These are phyloP conservation scores for Selenicereus undatus DNA, from an alignment of 148 eudicot genomes.

Conservation along the genomic window DNA sequence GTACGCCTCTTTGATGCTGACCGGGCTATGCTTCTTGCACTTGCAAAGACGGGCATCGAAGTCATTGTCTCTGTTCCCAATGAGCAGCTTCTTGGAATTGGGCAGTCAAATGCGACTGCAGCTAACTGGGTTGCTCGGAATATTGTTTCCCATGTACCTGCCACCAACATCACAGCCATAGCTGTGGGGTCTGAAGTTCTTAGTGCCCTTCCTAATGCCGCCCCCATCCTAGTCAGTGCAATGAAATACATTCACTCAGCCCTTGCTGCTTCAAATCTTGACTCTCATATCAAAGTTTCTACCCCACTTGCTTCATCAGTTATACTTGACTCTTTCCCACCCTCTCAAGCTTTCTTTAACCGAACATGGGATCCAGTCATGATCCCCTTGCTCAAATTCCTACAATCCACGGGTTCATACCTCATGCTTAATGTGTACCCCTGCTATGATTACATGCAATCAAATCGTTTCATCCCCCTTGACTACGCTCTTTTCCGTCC, in stretches of 20 bases:
- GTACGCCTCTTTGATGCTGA: conserved; percentile 77
- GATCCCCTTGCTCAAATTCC: conserved; percentile 72
- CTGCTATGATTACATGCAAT: conserved; percentile 70
- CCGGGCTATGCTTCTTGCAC: conserved; percentile 72
- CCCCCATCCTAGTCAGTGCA: conserved; percentile 74
- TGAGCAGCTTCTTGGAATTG: conserved; percentile 76
- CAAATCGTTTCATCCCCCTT: conserved; percentile 65
- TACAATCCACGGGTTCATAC: conserved; percentile 67
- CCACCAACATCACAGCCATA: conserved; percentile 80
- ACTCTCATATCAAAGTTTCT: conserved; percentile 73
- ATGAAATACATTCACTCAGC: conserved; percentile 73
- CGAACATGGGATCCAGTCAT: conserved; percentile 77
- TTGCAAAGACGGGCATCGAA: conserved; percentile 66
- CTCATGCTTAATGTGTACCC: conserved; percentile 93
- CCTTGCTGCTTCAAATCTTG: conserved; percentile 69
- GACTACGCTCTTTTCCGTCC: conserved; percentile 92
- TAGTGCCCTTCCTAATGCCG: conserved; percentile 79
- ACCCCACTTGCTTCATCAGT: conserved; percentile 81
- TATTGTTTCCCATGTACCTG: conserved; percentile 69
- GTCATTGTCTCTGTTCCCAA: conserved; percentile 87
- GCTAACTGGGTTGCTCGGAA: conserved; percentile 88
- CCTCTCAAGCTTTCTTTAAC: conserved; percentile 95
- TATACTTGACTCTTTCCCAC: conserved; percentile 86
- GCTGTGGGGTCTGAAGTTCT: conserved; percentile 90
- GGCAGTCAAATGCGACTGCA: conserved; percentile 89